Conservation (phyloP, 805 yeast species). For the Pichia californica region DNA sequence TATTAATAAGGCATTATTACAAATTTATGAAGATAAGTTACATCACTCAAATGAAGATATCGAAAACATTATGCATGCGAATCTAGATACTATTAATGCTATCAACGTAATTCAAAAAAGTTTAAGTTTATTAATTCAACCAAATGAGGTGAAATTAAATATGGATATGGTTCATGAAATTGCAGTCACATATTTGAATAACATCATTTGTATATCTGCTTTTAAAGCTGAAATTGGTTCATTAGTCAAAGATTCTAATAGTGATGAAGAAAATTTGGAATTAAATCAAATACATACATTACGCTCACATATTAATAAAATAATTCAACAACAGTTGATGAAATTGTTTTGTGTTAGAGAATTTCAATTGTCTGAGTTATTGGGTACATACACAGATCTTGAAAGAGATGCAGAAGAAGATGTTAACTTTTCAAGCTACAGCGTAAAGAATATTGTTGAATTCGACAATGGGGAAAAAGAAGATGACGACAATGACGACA, state of each 20-base stretch:
- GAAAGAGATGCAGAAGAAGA: constrained; percentile 50
- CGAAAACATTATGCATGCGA: not conserved
- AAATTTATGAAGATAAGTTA: not conserved
- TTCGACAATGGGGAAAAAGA: constrained; percentile 11
- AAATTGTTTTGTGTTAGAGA: constrained; percentile 46
- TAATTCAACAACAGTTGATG: constrained; percentile 26
- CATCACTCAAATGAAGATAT: not conserved
- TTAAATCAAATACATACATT: not conserved
- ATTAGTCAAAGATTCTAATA: not conserved
- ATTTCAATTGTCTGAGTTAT: constrained; percentile 33
- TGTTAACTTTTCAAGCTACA: constrained; percentile 21
- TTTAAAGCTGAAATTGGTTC: constrained; percentile 8
- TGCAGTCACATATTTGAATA: constrained; percentile 3
- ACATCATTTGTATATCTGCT: constrained; percentile 5
- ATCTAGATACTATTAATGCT: not conserved
- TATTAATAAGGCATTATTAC: not conserved
- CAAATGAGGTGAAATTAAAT: not conserved
- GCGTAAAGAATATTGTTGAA: not conserved
- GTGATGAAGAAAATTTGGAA: not conserved
- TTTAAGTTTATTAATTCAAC: not conserved
- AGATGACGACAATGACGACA: constrained; percentile 6
- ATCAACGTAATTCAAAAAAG: constrained; percentile 3
- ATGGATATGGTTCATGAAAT: constrained; percentile 1
- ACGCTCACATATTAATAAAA: not conserved
- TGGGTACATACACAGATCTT: constrained; percentile 29